Conservation (phyloP, 192 early-diverging fungal species). For the Pilaira anomala region DNA sequence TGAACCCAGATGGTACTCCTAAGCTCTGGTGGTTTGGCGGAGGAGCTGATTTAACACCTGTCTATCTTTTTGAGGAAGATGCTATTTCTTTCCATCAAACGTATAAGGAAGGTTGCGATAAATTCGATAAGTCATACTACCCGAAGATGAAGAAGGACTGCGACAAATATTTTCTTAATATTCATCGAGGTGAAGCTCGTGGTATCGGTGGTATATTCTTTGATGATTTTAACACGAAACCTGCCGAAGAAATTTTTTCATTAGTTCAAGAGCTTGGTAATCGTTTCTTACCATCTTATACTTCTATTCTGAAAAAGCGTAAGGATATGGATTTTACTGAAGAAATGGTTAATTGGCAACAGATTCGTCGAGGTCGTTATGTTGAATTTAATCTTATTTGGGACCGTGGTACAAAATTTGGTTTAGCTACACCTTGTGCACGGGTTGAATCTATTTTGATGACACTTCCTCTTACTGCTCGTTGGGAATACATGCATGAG, state of each 20-base stretch:
- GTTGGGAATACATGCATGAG: conserved; percentile 92
- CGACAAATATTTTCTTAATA: conserved; percentile 87
- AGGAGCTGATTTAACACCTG: conserved; percentile 91
- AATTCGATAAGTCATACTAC: conserved; percentile 80
- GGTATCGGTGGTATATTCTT: conserved; percentile 98
- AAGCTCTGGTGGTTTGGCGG: conserved; percentile 95
- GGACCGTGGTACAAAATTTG: conserved; percentile 93
- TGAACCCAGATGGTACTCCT: conserved; percentile 52
- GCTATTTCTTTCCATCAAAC: conserved; percentile 88
- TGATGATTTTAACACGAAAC: conserved; percentile 80
- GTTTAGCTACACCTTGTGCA: conserved; percentile 90
- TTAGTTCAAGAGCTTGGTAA: conserved; percentile 79
- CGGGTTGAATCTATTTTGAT: conserved; percentile 95
- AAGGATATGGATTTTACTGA: conserved; percentile 71
- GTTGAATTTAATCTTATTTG: conserved; percentile 97
- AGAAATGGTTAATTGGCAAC: conserved; percentile 87
- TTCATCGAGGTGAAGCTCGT: conserved; percentile 85
- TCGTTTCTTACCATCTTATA: conserved; percentile 77
- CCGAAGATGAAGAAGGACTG: conserved; percentile 91
- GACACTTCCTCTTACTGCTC: conserved; percentile 87
- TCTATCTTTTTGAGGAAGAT: conserved; percentile 89
- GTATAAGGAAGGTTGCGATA: conserved; percentile 88
- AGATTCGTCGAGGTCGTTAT: conserved; percentile 90
- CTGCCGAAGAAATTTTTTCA: conserved; percentile 70
- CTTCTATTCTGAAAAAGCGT: conserved; percentile 78